Evolutionary conservation across 164 flowering plant genomes (phyloP).

Genomic region (Macadamia integrifolia): DNA sequence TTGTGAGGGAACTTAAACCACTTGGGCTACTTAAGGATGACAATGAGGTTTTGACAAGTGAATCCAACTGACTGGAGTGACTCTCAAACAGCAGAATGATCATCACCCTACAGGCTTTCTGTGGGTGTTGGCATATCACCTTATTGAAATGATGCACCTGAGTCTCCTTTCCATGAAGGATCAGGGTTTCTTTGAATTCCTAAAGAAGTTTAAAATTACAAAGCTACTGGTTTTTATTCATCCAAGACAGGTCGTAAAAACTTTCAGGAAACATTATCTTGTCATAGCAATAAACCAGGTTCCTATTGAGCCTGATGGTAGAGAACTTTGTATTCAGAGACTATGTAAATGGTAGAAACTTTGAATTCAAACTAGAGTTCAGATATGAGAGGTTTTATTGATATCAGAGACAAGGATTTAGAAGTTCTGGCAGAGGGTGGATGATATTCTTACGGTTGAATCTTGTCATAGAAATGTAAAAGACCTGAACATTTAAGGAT

Average conservation of each 20-base stretch:
- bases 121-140: conserved; percentile 49
- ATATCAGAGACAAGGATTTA: conserved; percentile 9
- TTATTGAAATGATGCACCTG: conserved; percentile 41
- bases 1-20: conserved; percentile 21
- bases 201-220: conserved; percentile 30
- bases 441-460: conserved; percentile 13
- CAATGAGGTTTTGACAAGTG: conserved; percentile 26
- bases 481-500: conserved; percentile 51
- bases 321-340: conserved; percentile 80
- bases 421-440: conserved; percentile 17
- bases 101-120: conserved; percentile 35
- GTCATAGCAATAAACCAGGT: conserved; percentile 11
- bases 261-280: conserved; percentile 23
- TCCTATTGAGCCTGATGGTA: conserved; percentile 30
- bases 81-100: conserved; percentile 30
- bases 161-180: conserved; percentile 53
- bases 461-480: conserved; percentile 18
- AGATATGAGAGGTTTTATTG: conserved; percentile 17
- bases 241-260: conserved; percentile 7
- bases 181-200: conserved; percentile 53
- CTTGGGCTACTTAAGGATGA: conserved; percentile 21
- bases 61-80: conserved; percentile 36
- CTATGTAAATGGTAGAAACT: conserved; percentile 23
- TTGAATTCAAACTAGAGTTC: conserved; percentile 19
- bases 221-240: conserved; percentile 12